Percentiles rank a stretch among this genome's conserved stretches.
Evolutionary conservation across 2,329 filamentous ascomycete species (phyloP).

Genomic region (Penicillium sp.): DNA sequence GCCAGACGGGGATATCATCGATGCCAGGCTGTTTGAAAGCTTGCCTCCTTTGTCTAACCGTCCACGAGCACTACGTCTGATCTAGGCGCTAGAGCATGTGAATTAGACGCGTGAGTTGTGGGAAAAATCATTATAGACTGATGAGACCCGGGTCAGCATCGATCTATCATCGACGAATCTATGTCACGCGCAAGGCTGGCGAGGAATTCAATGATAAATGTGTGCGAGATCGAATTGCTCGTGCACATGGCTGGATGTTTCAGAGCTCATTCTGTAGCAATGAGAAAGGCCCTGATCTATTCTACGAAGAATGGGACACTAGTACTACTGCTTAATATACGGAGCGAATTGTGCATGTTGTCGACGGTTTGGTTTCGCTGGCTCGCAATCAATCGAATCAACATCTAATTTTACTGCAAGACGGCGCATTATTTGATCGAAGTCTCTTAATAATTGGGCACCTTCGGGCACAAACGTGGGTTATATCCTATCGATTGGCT

Average conservation of each 20-base stretch:
- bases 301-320: background rate
- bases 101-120: background rate
- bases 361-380: no score
- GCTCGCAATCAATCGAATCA: no score
- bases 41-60: background rate
- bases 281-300: background rate
- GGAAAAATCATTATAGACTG: background rate
- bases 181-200: background rate
- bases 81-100: background rate
- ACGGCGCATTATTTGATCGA: background rate
- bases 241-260: background rate
- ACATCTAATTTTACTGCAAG: no score
- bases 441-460: background rate
- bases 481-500: no score
- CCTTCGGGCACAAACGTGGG: background rate
- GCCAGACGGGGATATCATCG: background rate
- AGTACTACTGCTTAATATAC: background rate
- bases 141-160: slow-evolving; percentile 4
- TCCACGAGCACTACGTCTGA: background rate
- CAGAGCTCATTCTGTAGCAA: background rate
- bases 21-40: background rate
- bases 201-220: slow-evolving; percentile 4
- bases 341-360: background rate
- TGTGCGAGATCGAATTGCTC: background rate
- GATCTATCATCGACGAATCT: slow-evolving; percentile 4